These are phyloP conservation scores for Venturia carpophila DNA, from an alignment of 2,329 filamentous ascomycete species.

Conservation along the genomic window DNA sequence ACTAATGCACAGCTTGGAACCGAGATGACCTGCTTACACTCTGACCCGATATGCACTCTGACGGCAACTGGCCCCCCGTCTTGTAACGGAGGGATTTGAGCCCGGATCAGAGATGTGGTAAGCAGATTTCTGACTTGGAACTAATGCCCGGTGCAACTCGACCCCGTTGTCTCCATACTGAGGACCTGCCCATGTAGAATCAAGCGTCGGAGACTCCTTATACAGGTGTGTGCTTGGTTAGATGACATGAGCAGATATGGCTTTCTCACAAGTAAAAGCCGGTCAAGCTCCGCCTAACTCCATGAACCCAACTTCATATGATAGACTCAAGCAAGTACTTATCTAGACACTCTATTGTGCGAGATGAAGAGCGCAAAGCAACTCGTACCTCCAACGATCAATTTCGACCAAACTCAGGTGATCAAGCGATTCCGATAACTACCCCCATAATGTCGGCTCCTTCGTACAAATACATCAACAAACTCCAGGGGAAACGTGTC, in stretches of 20 bases:
- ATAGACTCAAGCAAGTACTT: background rate
- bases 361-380: background rate
- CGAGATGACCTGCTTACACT: background rate
- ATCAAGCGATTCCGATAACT: background rate
- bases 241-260: background rate
- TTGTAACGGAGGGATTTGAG: background rate
- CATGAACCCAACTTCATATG: background rate
- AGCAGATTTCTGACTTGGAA: background rate
- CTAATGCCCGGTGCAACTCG: background rate
- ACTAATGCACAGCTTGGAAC: background rate
- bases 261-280: background rate
- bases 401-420: background rate
- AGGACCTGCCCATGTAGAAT: background rate
- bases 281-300: background rate
- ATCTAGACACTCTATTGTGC: background rate
- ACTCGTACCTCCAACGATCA: background rate
- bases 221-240: background rate
- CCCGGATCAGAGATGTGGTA: background rate
- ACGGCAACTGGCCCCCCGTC: no score
- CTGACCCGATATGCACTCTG: background rate
- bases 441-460: background rate
- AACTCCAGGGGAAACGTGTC: slow-evolving; percentile 40
- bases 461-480: slow-evolving; percentile 37
- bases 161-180: background rate
- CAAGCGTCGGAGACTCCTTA: background rate